Base-by-base conservation (phyloP, 306 rosid genomes). In the Vigna mungo region DNA sequence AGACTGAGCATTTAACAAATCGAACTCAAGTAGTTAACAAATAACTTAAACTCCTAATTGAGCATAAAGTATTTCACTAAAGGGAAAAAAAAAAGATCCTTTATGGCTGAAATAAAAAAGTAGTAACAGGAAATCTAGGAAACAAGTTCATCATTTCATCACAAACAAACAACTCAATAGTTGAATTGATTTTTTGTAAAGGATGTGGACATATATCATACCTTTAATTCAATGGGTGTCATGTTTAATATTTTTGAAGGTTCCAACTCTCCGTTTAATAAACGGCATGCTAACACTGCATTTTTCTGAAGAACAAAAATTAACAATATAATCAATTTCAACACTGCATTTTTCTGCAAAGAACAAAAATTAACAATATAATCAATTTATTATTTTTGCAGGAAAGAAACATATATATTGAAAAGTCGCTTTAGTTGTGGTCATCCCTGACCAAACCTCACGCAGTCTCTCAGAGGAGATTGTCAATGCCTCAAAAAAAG, bases 211-310 rank as follows among this genome's bases (percentile, higher is more conserved):
- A 41, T 41, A 79, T 44, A 78, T 23, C 83, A 54, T 80, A 96
- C 99, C 99, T 89, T 96, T 69, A 96, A 81, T 82, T 96, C 99
- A 69, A n/a, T 86, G 59, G 98, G 94, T 68, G 98, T 84, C 99
- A 96, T 96, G 67, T 79, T 96, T 72, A 92, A 62, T 62, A 92
- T 86, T 84, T 88, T 92, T 41, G 89, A 80, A 16, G 99, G 96
- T 72, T 92, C 92, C 91, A 96, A 63, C 80, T 91, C 99, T 80
- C 92, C 94, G 69, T 84, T 91, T 48, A 96, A 81, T 15, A 96
- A 85, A 18, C 94, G 91, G 18, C 84, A 80, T 68, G 94, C 96
- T 74, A 95, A 83, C 54, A 88, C 43, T 30, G 77, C 88, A 81
- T 84, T 86, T 41, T 74, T 87, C 97, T 95, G 93, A 83, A 77